A percentile compares a stretch with the other conserved stretches of the same genome.
phyloP scores from a whole-genome alignment of 2,329 filamentous ascomycete species.

The Monosporascus sp. region DNA sequence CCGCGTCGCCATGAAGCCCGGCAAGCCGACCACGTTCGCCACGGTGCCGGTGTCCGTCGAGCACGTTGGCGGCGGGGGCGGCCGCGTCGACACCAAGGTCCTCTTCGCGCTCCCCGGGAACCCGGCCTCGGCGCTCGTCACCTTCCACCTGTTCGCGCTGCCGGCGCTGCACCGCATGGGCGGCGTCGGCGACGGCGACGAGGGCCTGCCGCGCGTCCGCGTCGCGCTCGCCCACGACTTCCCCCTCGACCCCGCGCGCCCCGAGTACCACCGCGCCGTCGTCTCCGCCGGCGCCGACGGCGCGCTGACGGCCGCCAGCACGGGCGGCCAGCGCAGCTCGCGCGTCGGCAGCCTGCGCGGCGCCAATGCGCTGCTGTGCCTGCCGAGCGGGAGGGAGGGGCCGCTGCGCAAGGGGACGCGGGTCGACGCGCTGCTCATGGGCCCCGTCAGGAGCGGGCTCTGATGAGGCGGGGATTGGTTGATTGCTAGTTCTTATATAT shows the following conservation, averaged over 20 bases:
- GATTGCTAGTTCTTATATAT: neutral
- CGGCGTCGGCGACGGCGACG: constrained; percentile 54
- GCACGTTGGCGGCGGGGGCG: constrained; percentile 36
- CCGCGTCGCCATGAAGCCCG: constrained; percentile 94
- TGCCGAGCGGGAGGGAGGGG: constrained; percentile 57
- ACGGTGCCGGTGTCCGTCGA: constrained; percentile 73
- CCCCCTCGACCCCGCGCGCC: constrained; percentile 64
- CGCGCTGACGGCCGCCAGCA: constrained; percentile 67
- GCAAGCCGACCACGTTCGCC: constrained; percentile 95
- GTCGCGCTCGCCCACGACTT: constrained; percentile 71
- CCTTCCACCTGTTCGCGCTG: constrained; percentile 89
- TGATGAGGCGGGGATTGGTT: no score
- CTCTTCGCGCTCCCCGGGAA: constrained; percentile 93
- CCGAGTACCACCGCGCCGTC: constrained; percentile 86
- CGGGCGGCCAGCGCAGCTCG: constrained; percentile 85
- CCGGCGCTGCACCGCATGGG: constrained; percentile 74
- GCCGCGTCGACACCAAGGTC: constrained; percentile 57
- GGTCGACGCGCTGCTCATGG: constrained; percentile 78
- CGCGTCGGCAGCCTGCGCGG: constrained; percentile 81
- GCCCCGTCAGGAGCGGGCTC: constrained; percentile 22
- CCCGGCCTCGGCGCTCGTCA: constrained; percentile 87
- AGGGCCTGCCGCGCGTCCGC: constrained; percentile 65
- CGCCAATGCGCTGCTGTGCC: constrained; percentile 79
- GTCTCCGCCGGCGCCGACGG: constrained; percentile 64
- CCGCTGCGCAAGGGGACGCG: constrained; percentile 62